These are phyloP conservation scores for Hordeum marinum DNA, from an alignment of 176 grass and related monocot species.

Conservation along the genomic window DNA sequence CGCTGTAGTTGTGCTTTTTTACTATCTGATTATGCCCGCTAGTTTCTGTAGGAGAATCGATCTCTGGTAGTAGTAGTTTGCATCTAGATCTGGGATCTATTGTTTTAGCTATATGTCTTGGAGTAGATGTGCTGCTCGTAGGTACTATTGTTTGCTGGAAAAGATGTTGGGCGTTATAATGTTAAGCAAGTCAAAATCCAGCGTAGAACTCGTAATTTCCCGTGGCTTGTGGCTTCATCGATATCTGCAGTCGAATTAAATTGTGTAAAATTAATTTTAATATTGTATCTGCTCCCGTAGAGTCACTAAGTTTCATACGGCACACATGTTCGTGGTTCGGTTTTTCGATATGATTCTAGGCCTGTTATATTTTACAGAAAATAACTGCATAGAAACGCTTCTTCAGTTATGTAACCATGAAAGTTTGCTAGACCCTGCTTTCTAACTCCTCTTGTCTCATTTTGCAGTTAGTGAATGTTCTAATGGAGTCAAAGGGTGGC, in stretches of 20 bases:
- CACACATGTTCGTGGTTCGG: neutral
- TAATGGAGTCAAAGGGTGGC: constrained; percentile 82
- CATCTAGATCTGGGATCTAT: neutral
- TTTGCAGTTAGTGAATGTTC: constrained; percentile 59
- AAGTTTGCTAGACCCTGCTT: neutral
- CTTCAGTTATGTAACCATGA: neutral
- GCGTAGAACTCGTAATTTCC: too few relatives aligned
- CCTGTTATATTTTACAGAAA: neutral
- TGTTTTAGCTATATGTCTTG: neutral
- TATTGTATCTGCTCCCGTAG: too few relatives aligned
- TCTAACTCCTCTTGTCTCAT: neutral
- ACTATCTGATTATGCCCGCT: too few relatives aligned
- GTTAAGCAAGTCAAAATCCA: neutral
- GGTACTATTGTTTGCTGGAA: neutral
- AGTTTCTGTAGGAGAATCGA: neutral
- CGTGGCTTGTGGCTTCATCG: too few relatives aligned
- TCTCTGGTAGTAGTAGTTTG: neutral
- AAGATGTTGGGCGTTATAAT: neutral
- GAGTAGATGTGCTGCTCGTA: neutral
- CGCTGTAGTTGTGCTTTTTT: neutral
- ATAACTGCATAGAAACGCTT: too few relatives aligned
- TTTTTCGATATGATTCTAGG: neutral
- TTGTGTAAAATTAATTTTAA: too few relatives aligned
- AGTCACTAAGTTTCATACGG: neutral
- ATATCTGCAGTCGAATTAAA: too few relatives aligned